Evolutionary conservation across 306 rosid species (phyloP).

Genomic region (Ziziphus jujuba): DNA sequence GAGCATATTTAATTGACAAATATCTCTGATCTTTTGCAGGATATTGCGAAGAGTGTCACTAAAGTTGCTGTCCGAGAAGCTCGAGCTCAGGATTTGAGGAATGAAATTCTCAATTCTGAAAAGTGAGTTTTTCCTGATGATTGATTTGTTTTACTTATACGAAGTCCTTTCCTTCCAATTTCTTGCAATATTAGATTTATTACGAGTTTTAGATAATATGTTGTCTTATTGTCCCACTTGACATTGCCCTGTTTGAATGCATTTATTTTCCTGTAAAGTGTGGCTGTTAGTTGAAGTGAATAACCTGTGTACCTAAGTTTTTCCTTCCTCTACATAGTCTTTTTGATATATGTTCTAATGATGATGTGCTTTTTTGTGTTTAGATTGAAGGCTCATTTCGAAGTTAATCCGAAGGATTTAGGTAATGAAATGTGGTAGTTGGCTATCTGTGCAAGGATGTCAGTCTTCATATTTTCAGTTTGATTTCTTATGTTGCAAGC

Average conservation of each 20-base stretch:
- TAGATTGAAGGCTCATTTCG: constrained; percentile 80
- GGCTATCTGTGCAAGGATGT: not conserved
- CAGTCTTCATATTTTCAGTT: not conserved
- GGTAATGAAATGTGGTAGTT: constrained; percentile 36
- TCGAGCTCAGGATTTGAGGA: constrained; percentile 88
- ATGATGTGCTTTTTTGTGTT: constrained; percentile 26
- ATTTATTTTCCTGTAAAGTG: not conserved
- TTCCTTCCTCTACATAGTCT: not conserved
- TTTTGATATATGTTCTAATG: not conserved
- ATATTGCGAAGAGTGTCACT: constrained; percentile 83
- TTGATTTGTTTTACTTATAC: not conserved
- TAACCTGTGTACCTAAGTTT: not conserved
- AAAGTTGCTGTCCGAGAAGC: constrained; percentile 82
- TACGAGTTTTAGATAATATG: not conserved
- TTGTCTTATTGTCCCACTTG: not conserved
- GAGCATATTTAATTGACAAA: constrained; percentile 11
- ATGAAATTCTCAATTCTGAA: constrained; percentile 89
- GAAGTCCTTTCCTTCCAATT: not conserved
- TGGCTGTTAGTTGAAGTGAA: not conserved
- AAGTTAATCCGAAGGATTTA: constrained; percentile 69
- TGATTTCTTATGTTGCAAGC: not conserved
- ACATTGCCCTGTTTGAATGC: not conserved
- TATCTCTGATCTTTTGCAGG: constrained; percentile 45
- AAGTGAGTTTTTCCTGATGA: constrained; percentile 52
- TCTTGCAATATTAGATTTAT: not conserved